phyloP scores from a whole-genome alignment of 2,329 filamentous ascomycete species.

The Verticillium longisporum region DNA sequence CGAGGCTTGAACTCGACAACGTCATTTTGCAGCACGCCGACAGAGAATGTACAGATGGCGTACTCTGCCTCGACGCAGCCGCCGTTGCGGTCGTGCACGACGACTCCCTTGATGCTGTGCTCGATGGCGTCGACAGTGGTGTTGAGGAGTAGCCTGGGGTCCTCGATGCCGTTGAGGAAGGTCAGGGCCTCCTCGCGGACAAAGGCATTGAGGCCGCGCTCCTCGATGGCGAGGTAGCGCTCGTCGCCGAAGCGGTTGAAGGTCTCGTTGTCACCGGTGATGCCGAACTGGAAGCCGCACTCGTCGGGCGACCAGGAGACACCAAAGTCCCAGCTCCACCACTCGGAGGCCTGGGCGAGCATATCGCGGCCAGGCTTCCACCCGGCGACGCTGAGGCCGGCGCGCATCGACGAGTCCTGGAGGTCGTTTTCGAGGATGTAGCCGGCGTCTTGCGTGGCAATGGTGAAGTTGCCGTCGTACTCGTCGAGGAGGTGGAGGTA shows the following conservation, averaged over 20 bases:
- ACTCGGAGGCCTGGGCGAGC: constrained; percentile 53
- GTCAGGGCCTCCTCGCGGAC: constrained; percentile 49
- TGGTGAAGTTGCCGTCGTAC: constrained; percentile 38
- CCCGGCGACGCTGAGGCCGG: constrained; percentile 50
- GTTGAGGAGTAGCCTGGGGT: constrained; percentile 50
- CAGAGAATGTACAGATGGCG: constrained; percentile 60
- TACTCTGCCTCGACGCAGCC: constrained; percentile 53
- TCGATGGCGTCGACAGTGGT: constrained; percentile 48
- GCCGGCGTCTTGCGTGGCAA: constrained; percentile 46
- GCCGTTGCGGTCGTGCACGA: constrained; percentile 43
- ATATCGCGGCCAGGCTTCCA: constrained; percentile 55
- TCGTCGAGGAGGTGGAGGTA: constrained; percentile 42
- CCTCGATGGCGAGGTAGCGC: constrained; percentile 56
- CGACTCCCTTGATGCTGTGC: constrained; percentile 46
- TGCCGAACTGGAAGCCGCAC: constrained; percentile 47
- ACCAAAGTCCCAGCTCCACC: constrained; percentile 53
- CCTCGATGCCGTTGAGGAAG: constrained; percentile 46
- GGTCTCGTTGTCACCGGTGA: constrained; percentile 51
- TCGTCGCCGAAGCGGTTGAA: constrained; percentile 56
- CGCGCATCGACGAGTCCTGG: constrained; percentile 53
- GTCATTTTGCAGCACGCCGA: constrained; percentile 61
- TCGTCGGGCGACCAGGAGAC: constrained; percentile 49
- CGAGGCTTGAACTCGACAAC: constrained; percentile 49
- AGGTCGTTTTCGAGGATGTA: constrained; percentile 50
- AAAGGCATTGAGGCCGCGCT: constrained; percentile 53